Percentiles rank a stretch among this genome's conserved stretches.
These are phyloP conservation scores for Fraxinus xanthoxyloides DNA, from an alignment of 305 asterid species.

Conservation along the genomic window DNA sequence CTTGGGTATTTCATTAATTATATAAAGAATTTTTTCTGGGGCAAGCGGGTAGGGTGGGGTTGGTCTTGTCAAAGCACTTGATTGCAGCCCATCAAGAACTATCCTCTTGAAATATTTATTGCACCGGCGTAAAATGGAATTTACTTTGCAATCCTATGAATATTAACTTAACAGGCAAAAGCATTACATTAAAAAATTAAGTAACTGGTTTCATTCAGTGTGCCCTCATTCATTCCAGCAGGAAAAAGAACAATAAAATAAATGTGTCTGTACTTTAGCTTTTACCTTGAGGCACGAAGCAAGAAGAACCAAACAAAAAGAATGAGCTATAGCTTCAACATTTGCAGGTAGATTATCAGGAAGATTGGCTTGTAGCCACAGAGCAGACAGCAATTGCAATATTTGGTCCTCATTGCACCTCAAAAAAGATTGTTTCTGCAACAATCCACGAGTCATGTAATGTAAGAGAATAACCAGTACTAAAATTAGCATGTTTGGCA, in stretches of 20 bases:
- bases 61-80: not conserved
- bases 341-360: conserved; percentile 82
- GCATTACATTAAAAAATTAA: not conserved
- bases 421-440: conserved; percentile 72
- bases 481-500: not conserved
- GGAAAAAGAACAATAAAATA: not conserved
- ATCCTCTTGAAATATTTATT: not conserved
- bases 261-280: conserved; percentile 2
- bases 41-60: not conserved
- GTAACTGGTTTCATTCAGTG: not conserved
- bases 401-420: conserved; percentile 86
- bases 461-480: not conserved
- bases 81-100: not conserved
- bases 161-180: not conserved
- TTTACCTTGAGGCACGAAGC: conserved; percentile 68
- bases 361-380: conserved; percentile 83
- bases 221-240: not conserved
- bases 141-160: not conserved
- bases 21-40: not conserved
- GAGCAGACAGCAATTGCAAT: conserved; percentile 73
- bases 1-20: not conserved
- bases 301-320: conserved; percentile 75
- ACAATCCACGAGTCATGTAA: conserved; percentile 22
- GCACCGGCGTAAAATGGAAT: not conserved
- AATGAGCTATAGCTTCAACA: conserved; percentile 86